Evolutionary conservation across 495 filamentous ascomycete species (phyloP).

Genomic region (Trichoderma orchidacearum): DNA sequence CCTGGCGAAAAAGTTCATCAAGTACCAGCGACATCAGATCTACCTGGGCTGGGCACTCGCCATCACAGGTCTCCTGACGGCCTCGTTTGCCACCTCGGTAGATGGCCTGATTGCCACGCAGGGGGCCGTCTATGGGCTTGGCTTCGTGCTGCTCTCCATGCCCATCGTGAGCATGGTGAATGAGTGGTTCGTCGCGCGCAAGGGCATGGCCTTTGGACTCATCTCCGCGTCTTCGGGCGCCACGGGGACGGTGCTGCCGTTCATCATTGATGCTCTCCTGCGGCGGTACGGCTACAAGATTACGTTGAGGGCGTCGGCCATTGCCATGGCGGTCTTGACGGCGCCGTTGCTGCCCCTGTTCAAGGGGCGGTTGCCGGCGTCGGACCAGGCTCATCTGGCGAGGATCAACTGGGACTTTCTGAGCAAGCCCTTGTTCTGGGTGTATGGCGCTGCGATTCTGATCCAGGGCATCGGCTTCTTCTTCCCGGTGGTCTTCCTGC

Average conservation of each 20-base stretch:
- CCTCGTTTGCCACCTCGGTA: conserved; percentile 17
- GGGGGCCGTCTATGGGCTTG: conserved; percentile 21
- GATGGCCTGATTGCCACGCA: conserved; percentile 19
- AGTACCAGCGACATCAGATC: conserved; percentile 16
- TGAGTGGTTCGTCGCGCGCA: conserved; percentile 21
- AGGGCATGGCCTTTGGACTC: conserved; percentile 29
- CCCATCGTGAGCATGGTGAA: conserved; percentile 23
- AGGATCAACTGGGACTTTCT: conserved; percentile 10
- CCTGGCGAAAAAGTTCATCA: conserved; percentile 13
- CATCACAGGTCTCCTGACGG: conserved; percentile 16
- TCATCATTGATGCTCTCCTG: conserved; percentile 17
- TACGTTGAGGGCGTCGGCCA: conserved; percentile 21
- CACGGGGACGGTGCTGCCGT: conserved; percentile 19
- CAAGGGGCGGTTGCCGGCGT: conserved; percentile 13
- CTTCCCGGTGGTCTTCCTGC: conserved; percentile 18
- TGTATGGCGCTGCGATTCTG: conserved; percentile 14
- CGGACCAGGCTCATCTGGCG: conserved; percentile 4
- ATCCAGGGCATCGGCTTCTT: conserved; percentile 20
- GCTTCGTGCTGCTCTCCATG: conserved; percentile 21
- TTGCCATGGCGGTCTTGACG: conserved; percentile 17
- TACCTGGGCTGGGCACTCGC: conserved; percentile 16
- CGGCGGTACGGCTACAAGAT: conserved; percentile 16
- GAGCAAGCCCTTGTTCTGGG: conserved; percentile 16
- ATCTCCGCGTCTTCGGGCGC: conserved; percentile 21
- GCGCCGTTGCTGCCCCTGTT: conserved; percentile 18